Base-by-base conservation (phyloP, 306 rosid genomes). In the Cicer chorassanicum region DNA sequence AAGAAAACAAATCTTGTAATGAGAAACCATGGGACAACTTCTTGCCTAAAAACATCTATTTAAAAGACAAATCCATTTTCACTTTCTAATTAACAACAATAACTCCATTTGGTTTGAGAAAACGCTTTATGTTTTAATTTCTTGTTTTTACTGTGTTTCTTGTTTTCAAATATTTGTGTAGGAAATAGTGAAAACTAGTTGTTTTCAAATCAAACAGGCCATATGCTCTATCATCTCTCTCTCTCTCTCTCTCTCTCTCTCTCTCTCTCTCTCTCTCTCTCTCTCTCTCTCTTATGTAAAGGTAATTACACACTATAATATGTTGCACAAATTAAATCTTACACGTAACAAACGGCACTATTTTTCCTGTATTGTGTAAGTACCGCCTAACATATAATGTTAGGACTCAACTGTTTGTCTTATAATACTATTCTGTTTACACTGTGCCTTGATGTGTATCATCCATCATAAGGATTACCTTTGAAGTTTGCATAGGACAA, bases 401-500 rank as follows among this genome's bases (percentile, higher is more conserved):
- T 60, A 60, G 19, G 42, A 11, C 41, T 50, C 19, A 6, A 29
- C 41, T 59, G 41, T 59, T 24, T 10, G 41, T 59, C 9, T 4
- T 34, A 12, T 60, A 60, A 34, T 18, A 60, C 43, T 60, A 54
- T 54, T 54, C 16, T 59, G 65, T 59, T 40, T 40, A 4, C 41
- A 44, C 0, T 42, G 48, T 59, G 16, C 42, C 41, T 24, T 59
- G 65, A 18, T 34, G 42, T 59, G 42, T 29, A 59, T 29, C 18
- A 59, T 42, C 7, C 66, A 60, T 34, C 11, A 34, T 78, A 12
- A 6, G 6, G 41, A 60, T 68, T 69, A 39, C 67, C 19, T 62
- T 38, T 78, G 65, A 42, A 16, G 9, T 78, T 61, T 53, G 10
- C 67, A 4, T 18, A 51, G 9, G 41, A 53, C 57, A 53, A 43